Evolutionary conservation across 768 basidiomycete genomes (phyloP), one percentile per base, ranked within the genome.

Genomic region (Termitomyces sp.): DNA sequence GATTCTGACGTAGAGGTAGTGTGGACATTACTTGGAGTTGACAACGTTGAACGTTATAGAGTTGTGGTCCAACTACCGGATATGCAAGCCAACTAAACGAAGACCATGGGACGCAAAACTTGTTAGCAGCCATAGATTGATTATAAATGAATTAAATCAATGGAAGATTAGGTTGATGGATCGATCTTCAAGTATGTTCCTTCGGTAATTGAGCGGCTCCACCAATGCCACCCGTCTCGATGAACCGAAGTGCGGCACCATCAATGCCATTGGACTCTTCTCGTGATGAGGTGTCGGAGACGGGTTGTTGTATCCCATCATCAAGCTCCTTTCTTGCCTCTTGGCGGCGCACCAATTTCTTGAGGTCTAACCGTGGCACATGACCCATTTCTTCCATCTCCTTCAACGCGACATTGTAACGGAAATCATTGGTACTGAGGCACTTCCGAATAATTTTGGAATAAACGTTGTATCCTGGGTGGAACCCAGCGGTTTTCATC

Each of bases 371-470:
- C 34, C 63, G 43, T 12, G 78, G 57, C 16, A 56, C 55, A 65
- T 88, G 82, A 14, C 86, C 86, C 56, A 77, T 76, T 60, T 85
- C 78, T 54, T 69, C 67, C 86, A 94, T 81, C 72, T 95, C 93
- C 50, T 87, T 76, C 43, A 88, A 55, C 10, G 87, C 89, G 37
- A 89, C 65, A 41, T 75, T 70, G 71, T 81, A 84, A 48, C 93
- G 82, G 16, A 76, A 63, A 67, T 95, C 93, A 59, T 75, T 75
- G 20, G 70, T 69, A 18, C 65, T 60, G 14, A 83, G 67, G 63
- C 89, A 92, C 63, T 78, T 85, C 46, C 75, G 73, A 43, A 86
- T 71, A 57, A 94, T 71, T 1, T 74, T 72, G 34, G 80, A 76
- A 70, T 94, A 94, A 31, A 87, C 70, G 1, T 65, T 64, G 26